Evolutionary conservation across 2,329 filamentous ascomycete genomes (phyloP).

Genomic region (Gnomoniopsis smithogilvyi): DNA sequence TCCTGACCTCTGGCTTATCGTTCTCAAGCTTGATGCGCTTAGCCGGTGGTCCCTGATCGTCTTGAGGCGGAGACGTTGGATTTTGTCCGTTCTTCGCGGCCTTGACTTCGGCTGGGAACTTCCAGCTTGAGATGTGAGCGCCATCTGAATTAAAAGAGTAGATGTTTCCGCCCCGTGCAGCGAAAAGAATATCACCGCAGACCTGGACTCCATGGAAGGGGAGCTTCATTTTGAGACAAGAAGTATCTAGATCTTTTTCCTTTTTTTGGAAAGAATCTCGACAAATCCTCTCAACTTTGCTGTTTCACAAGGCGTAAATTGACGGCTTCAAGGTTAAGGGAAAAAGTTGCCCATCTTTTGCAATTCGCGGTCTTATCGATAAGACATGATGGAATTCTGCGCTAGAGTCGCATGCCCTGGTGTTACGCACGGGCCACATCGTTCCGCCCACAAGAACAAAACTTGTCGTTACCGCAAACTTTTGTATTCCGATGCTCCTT

Average conservation of each 20-base stretch:
- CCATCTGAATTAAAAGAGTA: conserved; percentile 63
- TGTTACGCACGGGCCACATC: not conserved
- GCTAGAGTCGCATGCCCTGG: not conserved
- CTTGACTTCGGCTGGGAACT: conserved; percentile 37
- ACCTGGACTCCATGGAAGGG: conserved; percentile 64
- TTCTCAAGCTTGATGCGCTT: conserved; percentile 26
- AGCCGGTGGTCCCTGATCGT: conserved; percentile 19
- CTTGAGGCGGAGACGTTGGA: not conserved
- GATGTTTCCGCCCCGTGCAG: conserved; percentile 70
- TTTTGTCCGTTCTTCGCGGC: conserved; percentile 21
- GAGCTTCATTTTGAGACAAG: conserved; percentile 36
- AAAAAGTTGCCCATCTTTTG: not conserved
- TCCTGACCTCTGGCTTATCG: conserved; percentile 25
- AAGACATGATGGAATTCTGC: not conserved
- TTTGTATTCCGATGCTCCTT: not conserved
- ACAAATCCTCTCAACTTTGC: not conserved
- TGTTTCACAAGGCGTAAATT: not conserved
- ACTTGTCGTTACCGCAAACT: conserved; percentile 2
- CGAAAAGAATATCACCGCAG: conserved; percentile 61
- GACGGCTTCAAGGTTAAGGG: not conserved
- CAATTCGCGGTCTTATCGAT: not conserved
- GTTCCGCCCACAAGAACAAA: conserved; percentile 13
- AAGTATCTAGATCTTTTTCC: not conserved
- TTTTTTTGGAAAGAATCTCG: not conserved
- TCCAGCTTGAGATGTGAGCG: conserved; percentile 60